Conservation (phyloP, 345 rosid genomes). For the Populus euphratica region DNA sequence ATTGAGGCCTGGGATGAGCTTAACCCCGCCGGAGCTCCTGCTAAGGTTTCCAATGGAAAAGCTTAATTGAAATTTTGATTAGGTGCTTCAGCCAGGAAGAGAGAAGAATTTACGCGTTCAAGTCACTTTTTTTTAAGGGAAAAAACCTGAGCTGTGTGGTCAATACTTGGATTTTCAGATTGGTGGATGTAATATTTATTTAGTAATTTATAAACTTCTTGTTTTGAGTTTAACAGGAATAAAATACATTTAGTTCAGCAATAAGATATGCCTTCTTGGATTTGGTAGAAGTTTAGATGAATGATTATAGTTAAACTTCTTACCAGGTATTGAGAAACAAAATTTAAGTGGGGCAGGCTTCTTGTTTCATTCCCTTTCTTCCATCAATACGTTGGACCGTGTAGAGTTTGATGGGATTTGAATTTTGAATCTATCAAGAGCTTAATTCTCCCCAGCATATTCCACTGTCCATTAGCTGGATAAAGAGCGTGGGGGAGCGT, state of each 20-base stretch:
- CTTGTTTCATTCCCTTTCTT: not conserved
- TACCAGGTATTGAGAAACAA: not conserved
- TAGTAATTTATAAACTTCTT: slow-evolving; percentile 11
- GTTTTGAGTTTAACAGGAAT: slow-evolving; percentile 4
- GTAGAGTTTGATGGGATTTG: no score
- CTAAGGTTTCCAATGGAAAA: slow-evolving; percentile 33
- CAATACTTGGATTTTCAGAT: not conserved
- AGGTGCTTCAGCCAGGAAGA: not conserved
- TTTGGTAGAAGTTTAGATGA: not conserved
- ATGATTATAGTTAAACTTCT: not conserved
- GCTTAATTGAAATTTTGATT: slow-evolving; percentile 25
- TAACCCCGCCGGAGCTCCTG: slow-evolving; percentile 44
- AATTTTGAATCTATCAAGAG: no score
- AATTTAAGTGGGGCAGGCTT: not conserved
- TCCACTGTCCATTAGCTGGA: no score
- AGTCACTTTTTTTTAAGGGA: not conserved
- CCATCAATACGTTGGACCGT: not conserved
- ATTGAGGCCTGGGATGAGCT: slow-evolving; percentile 97
- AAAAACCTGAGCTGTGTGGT: not conserved
- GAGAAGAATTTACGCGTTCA: not conserved
- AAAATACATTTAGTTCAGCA: not conserved
- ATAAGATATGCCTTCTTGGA: not conserved
- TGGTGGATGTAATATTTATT: slow-evolving; percentile 15
- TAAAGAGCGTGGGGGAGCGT: no score
- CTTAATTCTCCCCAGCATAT: no score